phyloP scores from a whole-genome alignment of 2,329 filamentous ascomycete genomes.

The Tolypocladium guangdongense region DNA sequence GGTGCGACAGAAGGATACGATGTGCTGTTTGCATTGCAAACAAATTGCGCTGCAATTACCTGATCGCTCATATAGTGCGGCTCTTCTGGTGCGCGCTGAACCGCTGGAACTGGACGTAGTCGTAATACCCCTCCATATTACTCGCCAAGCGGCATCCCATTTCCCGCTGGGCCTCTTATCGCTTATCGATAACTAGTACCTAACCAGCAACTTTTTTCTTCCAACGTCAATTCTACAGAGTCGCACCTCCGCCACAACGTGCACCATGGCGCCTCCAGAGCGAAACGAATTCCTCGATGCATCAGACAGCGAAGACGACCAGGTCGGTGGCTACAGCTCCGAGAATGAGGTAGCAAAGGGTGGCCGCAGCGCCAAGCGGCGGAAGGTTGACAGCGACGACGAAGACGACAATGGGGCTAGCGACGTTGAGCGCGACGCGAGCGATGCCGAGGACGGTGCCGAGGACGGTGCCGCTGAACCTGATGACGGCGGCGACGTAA shows the following conservation, averaged over 20 bases:
- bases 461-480: conserved; percentile 12
- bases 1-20: not conserved
- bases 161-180: not conserved
- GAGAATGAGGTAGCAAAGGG: conserved; percentile 61
- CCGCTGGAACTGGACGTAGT: too few relatives aligned
- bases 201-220: conserved; percentile 1
- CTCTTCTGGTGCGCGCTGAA: not conserved
- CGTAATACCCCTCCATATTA: not conserved
- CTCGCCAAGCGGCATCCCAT: not conserved
- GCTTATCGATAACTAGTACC: not conserved
- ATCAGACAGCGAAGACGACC: conserved; percentile 47
- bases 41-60: not conserved
- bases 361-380: conserved; percentile 49
- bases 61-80: not conserved
- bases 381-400: conserved; percentile 39
- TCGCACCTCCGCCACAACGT: not conserved
- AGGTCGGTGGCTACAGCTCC: conserved; percentile 51
- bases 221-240: not conserved
- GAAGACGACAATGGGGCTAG: conserved; percentile 23
- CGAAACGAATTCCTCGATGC: conserved; percentile 61
- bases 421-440: conserved; percentile 22
- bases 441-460: conserved; percentile 13
- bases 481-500: conserved; percentile 11
- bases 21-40: not conserved
- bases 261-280: conserved; percentile 54